Evolutionary conservation across 2,329 filamentous ascomycete genomes (phyloP), one percentile per base, ranked within the genome.

Genomic region (Cercospora beticola): DNA sequence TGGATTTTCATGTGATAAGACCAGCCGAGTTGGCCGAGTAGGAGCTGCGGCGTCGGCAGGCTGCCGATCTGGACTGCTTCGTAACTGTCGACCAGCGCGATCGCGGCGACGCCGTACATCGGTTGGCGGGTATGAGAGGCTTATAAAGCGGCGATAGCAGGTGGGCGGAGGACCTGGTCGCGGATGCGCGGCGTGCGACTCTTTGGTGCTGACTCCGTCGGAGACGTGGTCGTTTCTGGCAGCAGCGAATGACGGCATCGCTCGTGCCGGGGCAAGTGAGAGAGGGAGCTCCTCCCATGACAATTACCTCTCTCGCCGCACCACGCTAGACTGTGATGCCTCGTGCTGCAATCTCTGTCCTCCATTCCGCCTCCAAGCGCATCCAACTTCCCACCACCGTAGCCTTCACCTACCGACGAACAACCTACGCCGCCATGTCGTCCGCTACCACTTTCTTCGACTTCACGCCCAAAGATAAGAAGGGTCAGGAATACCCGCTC

Each of bases 381-480:
- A 18, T 64, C 30, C 21, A 16, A 21, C 61, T 56, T 23, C 69
- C 68, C 23, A 58, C 23, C n/a, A 64, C 54, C 30, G 43, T 64
- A 40, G 65, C 46, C 26, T 54, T 54, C 62, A 56, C 62, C 26
- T 64, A 56, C 18, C 62, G 26, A 64, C 62, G 43, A 56, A 28
- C 62, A 21, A 14, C 21, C 1, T 14, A 54, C 46, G 62, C 71
- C 65, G 83, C 76, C 73, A 92, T 92, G 90, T 82, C 89, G 30
- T 89, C 89, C 65, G 89, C 89, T 74, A 89, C 89, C 21, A 84
- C 79, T 66, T 92, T 97, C 80, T 95, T 90, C 85, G 90, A 94
- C 79, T 96, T 96, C 82, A 92, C 90, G 83, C 89, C 92, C 73
- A 87, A 77, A 36, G 70, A 70, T 70, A 72, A 93, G 79, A 90